Evolutionary conservation across 805 yeast genomes (phyloP), one percentile per base, ranked within the genome.

Genomic region (Candida namnaoensis): DNA sequence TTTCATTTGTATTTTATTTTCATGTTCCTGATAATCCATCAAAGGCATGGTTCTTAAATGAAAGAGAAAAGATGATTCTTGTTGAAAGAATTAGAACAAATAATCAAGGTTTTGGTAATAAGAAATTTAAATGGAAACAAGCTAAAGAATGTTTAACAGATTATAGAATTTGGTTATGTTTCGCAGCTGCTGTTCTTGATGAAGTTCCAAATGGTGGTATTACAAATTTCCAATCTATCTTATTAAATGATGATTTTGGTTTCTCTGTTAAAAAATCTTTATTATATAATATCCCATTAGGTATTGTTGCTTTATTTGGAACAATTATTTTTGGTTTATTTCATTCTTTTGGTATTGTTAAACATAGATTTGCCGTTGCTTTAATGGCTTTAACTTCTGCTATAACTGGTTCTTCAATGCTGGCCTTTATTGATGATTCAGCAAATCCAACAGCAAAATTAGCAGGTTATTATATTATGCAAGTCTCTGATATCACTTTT

Each of bases 1-100:
- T 71, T 24, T 80, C 78, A 9, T 32, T 69, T 12, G 28, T 68
- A 2, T 55, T 69, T 37, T 42, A 54, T 15, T 37, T 71, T 37
- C 70, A 68, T 44, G 43, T 78, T 32, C 80, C 80, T 5, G 72
- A 69, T 46, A 44, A 53, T 11, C 80, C 80, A 33, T 58, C 53
- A 13, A 48, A 53, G 24, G 68, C 71, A 3, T 64, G 66, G 65
- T 58, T 59, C 33, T 54, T 59, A 44, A 57, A 55, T 9, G 65
- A 62, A 23, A 60, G 58, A 23, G 77, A 73, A 44, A 66, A 60
- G 41, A 45, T 47, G n/a, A 49, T 56, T 37, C 60, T 64, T 39
- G 69, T 69, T 36, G 69, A 59, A 53, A 64, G 72, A 38, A 68
- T 66, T 38, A 64, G 72, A 38, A 50, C 40, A 27, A 70, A 64